phyloP scores from a whole-genome alignment of 2,329 filamentous ascomycete genomes.

The Hymenoscyphus linearis region DNA sequence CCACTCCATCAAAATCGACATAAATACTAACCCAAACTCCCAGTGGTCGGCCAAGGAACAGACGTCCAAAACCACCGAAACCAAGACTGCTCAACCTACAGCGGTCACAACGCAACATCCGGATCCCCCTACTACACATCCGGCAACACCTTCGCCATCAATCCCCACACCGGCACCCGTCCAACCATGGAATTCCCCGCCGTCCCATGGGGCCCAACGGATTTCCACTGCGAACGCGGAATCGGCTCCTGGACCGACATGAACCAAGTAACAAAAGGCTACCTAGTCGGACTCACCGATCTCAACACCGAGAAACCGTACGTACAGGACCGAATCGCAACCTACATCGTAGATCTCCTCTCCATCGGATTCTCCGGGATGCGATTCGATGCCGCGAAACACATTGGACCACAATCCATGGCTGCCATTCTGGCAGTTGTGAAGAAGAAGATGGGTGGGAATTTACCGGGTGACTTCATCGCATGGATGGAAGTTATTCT shows the following conservation, averaged over 20 bases:
- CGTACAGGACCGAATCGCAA: conserved; percentile 30
- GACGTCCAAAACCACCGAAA: conserved; percentile 30
- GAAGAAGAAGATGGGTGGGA: conserved; percentile 27
- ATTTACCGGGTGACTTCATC: conserved; percentile 27
- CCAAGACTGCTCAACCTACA: conserved; percentile 23
- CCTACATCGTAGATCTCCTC: conserved; percentile 28
- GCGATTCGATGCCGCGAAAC: conserved; percentile 30
- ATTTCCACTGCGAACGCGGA: conserved; percentile 29
- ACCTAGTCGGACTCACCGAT: conserved; percentile 26
- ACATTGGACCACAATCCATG: conserved; percentile 27
- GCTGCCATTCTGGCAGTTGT: conserved; percentile 27
- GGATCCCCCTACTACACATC: conserved; percentile 30
- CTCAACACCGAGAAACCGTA: conserved; percentile 31
- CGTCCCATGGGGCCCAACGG: conserved; percentile 31
- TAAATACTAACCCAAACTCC: no score
- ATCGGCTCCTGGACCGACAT: conserved; percentile 30
- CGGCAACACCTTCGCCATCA: conserved; percentile 29
- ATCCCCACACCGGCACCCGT: conserved; percentile 26
- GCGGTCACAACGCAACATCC: conserved; percentile 28
- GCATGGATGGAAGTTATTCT: conserved; percentile 31
- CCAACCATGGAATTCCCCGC: conserved; percentile 29
- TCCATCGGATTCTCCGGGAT: conserved; percentile 31
- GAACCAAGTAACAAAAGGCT: conserved; percentile 28
- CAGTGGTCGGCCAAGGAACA: conserved; percentile 25
- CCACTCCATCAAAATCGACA: no score